Evolutionary conservation across 2,329 filamentous ascomycete genomes (phyloP).

Genomic region (Pseudogymnoascus pannorum): DNA sequence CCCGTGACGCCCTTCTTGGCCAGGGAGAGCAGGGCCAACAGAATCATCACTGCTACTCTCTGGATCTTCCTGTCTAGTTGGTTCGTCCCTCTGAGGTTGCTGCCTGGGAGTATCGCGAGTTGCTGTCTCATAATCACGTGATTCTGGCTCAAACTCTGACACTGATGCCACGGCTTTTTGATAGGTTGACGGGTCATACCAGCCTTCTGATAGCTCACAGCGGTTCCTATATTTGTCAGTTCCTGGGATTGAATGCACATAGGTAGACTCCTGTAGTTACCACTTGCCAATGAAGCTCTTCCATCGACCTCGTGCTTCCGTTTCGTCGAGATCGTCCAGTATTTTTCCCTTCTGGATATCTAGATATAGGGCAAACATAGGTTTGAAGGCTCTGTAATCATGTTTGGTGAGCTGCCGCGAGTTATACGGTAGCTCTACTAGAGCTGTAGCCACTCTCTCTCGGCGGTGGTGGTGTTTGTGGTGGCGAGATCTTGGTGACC

Average conservation of each 20-base stretch:
- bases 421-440: slow-evolving; percentile 51
- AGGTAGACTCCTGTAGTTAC: slow-evolving; percentile 39
- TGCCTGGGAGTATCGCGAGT: slow-evolving; percentile 6
- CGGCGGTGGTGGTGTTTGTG: slow-evolving; percentile 32
- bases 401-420: slow-evolving; percentile 60
- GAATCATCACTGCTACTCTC: slow-evolving; percentile 26
- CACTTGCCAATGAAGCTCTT: slow-evolving; percentile 89
- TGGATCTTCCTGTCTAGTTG: background rate
- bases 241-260: background rate
- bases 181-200: slow-evolving; percentile 73
- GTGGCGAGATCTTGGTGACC: slow-evolving; percentile 19
- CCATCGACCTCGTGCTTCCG: slow-evolving; percentile 78
- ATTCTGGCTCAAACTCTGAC: slow-evolving; percentile 8
- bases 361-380: slow-evolving; percentile 76
- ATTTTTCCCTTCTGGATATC: slow-evolving; percentile 77
- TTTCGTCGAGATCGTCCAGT: slow-evolving; percentile 60
- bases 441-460: slow-evolving; percentile 6
- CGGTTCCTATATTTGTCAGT: slow-evolving; percentile 63
- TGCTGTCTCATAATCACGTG: slow-evolving; percentile 11
- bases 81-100: slow-evolving; percentile 10
- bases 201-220: slow-evolving; percentile 77
- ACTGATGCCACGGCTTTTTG: slow-evolving; percentile 25
- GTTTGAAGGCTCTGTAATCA: slow-evolving; percentile 58
- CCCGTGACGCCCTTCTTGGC: slow-evolving; percentile 23
- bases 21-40: slow-evolving; percentile 42